Percentiles rank a stretch among this genome's conserved stretches.
Conservation (phyloP, 805 yeast species). For the Lipomyces orientalis region DNA sequence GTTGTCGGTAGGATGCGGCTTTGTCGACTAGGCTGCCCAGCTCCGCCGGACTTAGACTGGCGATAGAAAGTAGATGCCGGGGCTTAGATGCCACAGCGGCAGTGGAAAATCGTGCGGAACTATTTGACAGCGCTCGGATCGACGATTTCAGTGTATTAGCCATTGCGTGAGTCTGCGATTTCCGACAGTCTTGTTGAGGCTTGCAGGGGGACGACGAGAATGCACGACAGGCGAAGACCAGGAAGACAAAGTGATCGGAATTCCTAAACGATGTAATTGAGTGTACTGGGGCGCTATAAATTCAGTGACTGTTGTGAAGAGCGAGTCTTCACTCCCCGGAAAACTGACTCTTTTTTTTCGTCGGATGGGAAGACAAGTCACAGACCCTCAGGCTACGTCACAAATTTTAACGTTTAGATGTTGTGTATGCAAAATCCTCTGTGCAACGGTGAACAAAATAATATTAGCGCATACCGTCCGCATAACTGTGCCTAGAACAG, state of each 20-base stretch:
- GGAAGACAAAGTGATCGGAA: neutral
- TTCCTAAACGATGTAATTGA: neutral
- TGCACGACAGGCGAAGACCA: neutral
- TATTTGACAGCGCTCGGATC: conserved; percentile 13
- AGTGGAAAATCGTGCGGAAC: neutral
- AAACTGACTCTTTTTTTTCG: neutral
- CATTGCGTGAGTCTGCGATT: neutral
- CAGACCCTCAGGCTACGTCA: neutral
- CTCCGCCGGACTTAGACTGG: conserved; percentile 76
- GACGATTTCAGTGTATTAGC: conserved; percentile 8
- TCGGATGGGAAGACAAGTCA: neutral
- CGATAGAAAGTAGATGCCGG: conserved; percentile 82
- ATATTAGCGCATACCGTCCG: neutral
- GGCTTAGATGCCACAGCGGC: conserved; percentile 37
- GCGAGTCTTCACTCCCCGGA: neutral
- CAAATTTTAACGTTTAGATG: neutral
- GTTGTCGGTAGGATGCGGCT: conserved; percentile 66
- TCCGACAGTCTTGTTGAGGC: neutral
- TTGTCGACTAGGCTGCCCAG: conserved; percentile 71
- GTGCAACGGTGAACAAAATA: neutral
- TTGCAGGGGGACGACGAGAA: neutral
- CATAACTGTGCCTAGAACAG: neutral
- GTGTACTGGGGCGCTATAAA: neutral
- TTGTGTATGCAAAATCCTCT: neutral
- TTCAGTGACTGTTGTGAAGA: neutral